Evolutionary conservation across 2,329 filamentous ascomycete genomes (phyloP), one percentile per base, ranked within the genome.

Genomic region (Botrytis porri): DNA sequence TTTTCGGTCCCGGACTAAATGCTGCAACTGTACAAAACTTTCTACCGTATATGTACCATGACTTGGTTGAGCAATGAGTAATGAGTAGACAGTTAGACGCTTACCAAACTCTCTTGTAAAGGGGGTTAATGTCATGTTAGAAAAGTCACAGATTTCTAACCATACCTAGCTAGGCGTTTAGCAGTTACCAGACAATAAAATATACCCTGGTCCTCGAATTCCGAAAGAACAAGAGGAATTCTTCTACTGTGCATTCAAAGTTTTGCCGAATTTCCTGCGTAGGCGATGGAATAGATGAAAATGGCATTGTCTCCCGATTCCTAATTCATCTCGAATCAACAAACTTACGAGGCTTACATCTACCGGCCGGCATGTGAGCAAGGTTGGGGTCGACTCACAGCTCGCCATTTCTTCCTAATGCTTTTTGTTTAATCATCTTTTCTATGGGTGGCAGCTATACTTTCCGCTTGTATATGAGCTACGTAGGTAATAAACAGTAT

Each of bases 221-320:
- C 51, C 51, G 51, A 57, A 57, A 29, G 51, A 57, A 57, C 51
- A 57, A 57, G 51, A 29, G n/a, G 3, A 57, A 29, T 32, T 29
- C 51, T 62, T 41, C 39, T 63, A 57, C 22, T 22, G 51, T 32
- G 51, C 14, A 57, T 20, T 57, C 12, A 18, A 18, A 45, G 41
- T 71, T 72, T 72, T 54, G 54, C 72, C 72, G 72, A 73, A 64
- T 35, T 74, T 74, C 51, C 32, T 73, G 73, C 73, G 73, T 65
- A 71, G 61, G 69, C 65, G 71, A 70, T 37, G 65, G 57, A 54
- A 54, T 39, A 37, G 22, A 54, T 57, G 51, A 41, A 67, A 67
- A 67, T 37, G 39, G 48, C 35, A 51, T 72, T 35, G n/a, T 73
- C 63, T 65, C 62, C 72, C 51, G 72, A 71, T 72, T 67, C 69